Evolutionary conservation across 2,329 filamentous ascomycete species (phyloP).

Genomic region (Chaetomiaceae sp.): DNA sequence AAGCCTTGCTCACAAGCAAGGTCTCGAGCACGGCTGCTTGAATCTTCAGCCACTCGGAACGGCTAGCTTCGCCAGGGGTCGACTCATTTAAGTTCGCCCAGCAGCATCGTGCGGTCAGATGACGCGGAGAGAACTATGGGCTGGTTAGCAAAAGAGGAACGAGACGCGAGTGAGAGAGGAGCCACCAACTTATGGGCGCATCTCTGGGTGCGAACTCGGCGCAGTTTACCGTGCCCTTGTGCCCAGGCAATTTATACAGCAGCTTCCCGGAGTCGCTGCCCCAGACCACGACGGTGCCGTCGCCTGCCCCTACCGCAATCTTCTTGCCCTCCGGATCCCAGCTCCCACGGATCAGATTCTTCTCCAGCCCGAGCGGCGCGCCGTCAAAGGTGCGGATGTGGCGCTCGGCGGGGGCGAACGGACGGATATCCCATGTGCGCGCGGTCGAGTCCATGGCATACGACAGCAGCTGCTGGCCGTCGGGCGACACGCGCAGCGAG

Average conservation of each 20-base stretch:
- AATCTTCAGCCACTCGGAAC: too few species aligned
- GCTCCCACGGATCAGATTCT: constrained; percentile 83
- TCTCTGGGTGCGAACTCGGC: constrained; percentile 81
- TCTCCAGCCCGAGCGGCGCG: constrained; percentile 79
- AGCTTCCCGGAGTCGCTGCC: constrained; percentile 82
- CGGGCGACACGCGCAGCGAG: constrained; percentile 83
- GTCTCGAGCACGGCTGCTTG: neutral
- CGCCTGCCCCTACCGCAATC: constrained; percentile 82
- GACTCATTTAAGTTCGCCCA: constrained; percentile 70
- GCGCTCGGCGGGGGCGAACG: constrained; percentile 84
- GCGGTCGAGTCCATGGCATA: constrained; percentile 93
- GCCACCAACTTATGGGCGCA: constrained; percentile 76
- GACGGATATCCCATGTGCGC: constrained; percentile 90
- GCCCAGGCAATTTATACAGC: constrained; percentile 88
- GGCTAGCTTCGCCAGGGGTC: constrained; percentile 16
- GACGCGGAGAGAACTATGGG: constrained; percentile 74
- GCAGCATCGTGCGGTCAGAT: constrained; percentile 77
- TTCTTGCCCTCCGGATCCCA: constrained; percentile 84
- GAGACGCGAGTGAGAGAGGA: neutral
- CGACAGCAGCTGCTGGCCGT: constrained; percentile 82
- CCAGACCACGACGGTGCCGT: constrained; percentile 89
- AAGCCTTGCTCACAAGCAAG: neutral
- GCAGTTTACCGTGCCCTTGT: constrained; percentile 92
- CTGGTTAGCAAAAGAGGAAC: constrained; percentile 32
- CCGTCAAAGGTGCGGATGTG: constrained; percentile 86